Conservation (phyloP, 352 stramenopile genomes). For the Stramenopiles sp. region DNA sequence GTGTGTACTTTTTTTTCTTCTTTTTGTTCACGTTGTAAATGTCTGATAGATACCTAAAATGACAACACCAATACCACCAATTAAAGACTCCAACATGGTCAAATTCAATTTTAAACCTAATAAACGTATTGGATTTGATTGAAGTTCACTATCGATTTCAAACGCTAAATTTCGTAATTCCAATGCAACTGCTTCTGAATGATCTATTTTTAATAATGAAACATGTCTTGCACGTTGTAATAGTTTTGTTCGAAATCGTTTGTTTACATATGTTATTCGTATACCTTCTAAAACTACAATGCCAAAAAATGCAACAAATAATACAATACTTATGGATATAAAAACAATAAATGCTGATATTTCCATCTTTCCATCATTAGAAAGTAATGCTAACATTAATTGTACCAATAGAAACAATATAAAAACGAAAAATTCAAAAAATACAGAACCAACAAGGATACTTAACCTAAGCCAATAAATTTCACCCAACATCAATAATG, state of each 20-base stretch:
- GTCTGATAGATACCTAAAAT: background rate
- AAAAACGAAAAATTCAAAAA: background rate
- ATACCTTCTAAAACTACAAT: background rate
- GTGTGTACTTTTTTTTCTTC: no score
- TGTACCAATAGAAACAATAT: background rate
- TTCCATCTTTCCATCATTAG: background rate
- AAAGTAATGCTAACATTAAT: background rate
- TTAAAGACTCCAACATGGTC: background rate
- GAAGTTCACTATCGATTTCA: background rate
- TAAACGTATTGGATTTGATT: background rate
- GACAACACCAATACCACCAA: background rate
- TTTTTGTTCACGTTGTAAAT: no score
- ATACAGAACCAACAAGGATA: background rate
- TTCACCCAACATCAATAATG: background rate
- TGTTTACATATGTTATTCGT: background rate
- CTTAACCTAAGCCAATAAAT: background rate
- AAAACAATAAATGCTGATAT: background rate
- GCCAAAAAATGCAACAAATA: background rate
- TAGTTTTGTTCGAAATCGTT: background rate
- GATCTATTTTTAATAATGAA: background rate
- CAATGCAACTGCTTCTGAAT: background rate
- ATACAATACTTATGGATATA: background rate
- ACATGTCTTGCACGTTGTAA: background rate
- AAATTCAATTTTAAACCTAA: background rate
- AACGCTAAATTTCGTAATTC: background rate